Evolutionary conservation across 2,329 filamentous ascomycete genomes (phyloP).

Genomic region (Stenocarpella maydis): DNA sequence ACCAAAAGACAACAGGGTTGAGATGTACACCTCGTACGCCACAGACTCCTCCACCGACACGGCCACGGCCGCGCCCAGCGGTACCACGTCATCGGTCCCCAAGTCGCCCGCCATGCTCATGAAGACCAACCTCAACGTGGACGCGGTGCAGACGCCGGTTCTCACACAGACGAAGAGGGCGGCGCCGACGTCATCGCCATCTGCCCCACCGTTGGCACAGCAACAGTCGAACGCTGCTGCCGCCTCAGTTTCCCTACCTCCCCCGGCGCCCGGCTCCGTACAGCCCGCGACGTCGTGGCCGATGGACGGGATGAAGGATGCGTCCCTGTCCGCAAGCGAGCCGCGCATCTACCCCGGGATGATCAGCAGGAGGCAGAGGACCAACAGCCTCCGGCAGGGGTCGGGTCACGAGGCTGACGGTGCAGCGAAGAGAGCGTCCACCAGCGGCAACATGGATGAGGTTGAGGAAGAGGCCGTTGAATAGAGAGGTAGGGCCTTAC

Average conservation of each 20-base stretch:
- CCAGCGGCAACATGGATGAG: constrained; percentile 11
- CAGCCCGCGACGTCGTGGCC: constrained; percentile 31
- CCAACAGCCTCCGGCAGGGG: constrained; percentile 50
- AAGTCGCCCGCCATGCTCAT: constrained; percentile 39
- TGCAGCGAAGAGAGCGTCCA: neutral
- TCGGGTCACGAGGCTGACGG: constrained; percentile 51
- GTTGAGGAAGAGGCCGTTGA: constrained; percentile 7
- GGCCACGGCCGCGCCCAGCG: constrained; percentile 8
- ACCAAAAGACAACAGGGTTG: constrained; percentile 45
- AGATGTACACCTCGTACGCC: constrained; percentile 52
- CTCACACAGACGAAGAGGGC: neutral
- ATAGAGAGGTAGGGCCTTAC: neutral
- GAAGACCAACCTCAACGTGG: constrained; percentile 35
- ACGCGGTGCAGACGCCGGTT: constrained; percentile 13
- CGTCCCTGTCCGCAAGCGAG: constrained; percentile 65
- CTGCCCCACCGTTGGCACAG: constrained; percentile 11
- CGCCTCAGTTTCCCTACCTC: neutral
- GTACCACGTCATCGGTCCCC: constrained; percentile 24
- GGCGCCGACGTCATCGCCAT: constrained; percentile 31
- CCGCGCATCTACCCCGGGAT: constrained; percentile 78
- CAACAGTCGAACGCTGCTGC: constrained; percentile 27
- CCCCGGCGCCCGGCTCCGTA: neutral
- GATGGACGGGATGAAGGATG: constrained; percentile 49
- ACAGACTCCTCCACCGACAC: constrained; percentile 29
- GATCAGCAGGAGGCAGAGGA: constrained; percentile 57